Evolutionary conservation across 2,329 filamentous ascomycete genomes (phyloP), one percentile per base, ranked within the genome.

Genomic region (Thelonectria olida): DNA sequence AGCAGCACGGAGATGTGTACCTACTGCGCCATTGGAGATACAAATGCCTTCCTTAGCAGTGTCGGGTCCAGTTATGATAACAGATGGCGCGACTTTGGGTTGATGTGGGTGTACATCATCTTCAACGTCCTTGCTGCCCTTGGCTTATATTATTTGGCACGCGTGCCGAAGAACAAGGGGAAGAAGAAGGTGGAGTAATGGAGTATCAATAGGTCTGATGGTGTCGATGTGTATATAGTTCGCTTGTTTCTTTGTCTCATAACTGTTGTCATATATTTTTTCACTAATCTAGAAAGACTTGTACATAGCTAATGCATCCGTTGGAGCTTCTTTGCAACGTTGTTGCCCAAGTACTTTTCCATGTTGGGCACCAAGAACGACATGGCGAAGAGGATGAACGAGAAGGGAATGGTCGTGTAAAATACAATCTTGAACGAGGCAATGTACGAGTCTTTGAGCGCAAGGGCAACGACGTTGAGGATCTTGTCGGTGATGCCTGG

Each of bases 51-150:
- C 70, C 75, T 89, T 31, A 71, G 80, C 0, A 60, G 62, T 0
- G 81, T 87, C 47, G 78, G 80, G 48, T 82, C 85, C 57, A 72
- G 80, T 60, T 92, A 89, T 72, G 72, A 65, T 25, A 78, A 90
- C 25, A 79, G 88, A 23, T 92, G 89, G 89, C 83, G 89, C 58
- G 90, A 92, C 73, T 90, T 89, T 71, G 90, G 88, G 2, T 75
- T 91, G 23, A 76, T 88, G 52, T 88, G 84, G 79, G 82, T 80
- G 0, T 90, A 85, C 61, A 81, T 88, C 56, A 72, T 80, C 12
- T 86, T 89, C 72, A 90, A 90, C 69, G 74, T 88, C n/a, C 74
- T 74, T 27, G 85, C 79, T 0, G 85, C 86, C 0, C 73, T 89
- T 41, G 72, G 78, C 3, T 70, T 89, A 34, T 90, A 89, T 70